Evolutionary conservation across 2,329 filamentous ascomycete species (phyloP).

Genomic region (Xylariomycetidae sp.): DNA sequence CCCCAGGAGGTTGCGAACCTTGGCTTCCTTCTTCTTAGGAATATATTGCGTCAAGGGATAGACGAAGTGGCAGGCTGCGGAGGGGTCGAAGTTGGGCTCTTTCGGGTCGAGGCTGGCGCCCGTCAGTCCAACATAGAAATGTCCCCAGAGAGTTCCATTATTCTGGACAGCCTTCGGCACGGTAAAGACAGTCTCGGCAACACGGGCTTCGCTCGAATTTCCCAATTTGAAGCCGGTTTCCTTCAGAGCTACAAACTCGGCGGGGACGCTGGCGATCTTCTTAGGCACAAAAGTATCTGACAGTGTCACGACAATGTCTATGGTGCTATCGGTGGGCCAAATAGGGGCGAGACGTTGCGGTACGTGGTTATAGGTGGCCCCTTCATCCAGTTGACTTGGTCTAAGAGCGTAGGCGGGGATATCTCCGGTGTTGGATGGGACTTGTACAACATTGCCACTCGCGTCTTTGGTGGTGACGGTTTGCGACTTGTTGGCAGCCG

Average conservation of each 20-base stretch:
- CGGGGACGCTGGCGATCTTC: constrained; percentile 59
- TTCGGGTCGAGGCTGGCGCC: constrained; percentile 75
- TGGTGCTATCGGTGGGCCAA: constrained; percentile 72
- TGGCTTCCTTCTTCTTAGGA: constrained; percentile 82
- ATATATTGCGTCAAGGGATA: constrained; percentile 86
- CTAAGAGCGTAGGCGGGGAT: constrained; percentile 64
- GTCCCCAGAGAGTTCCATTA: constrained; percentile 91
- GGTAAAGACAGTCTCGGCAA: constrained; percentile 70
- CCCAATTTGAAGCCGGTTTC: constrained; percentile 78
- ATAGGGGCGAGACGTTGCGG: constrained; percentile 77
- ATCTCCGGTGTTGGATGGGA: constrained; percentile 48
- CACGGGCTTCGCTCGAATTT: constrained; percentile 73
- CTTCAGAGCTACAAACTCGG: constrained; percentile 68
- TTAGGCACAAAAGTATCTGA: constrained; percentile 69
- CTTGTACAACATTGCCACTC: constrained; percentile 47
- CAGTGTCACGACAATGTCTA: constrained; percentile 84
- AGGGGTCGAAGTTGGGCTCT: constrained; percentile 65
- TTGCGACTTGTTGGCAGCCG: constrained; percentile 42
- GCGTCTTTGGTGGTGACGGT: constrained; percentile 46
- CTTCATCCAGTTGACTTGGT: constrained; percentile 55
- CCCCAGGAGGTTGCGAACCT: constrained; percentile 82
- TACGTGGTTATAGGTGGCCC: constrained; percentile 58
- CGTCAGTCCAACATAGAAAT: constrained; percentile 80
- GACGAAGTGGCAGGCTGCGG: constrained; percentile 76
- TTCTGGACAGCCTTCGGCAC: constrained; percentile 79